Evolutionary conservation across 164 flowering plant species (phyloP).

Genomic region (Liriodendron chinense): DNA sequence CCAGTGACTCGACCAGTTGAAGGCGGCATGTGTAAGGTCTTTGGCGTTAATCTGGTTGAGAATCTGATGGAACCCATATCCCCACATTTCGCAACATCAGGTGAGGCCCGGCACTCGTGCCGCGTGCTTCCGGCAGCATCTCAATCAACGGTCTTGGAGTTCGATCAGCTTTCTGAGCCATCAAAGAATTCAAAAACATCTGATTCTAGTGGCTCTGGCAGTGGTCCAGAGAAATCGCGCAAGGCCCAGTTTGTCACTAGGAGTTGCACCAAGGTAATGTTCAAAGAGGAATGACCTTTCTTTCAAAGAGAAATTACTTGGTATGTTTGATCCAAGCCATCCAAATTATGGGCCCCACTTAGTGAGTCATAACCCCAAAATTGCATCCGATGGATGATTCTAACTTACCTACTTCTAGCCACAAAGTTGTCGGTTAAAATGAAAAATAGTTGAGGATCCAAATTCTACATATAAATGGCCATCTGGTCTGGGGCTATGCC

Average conservation of each 20-base stretch:
- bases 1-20: conserved; percentile 16
- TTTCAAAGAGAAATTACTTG: not conserved
- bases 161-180: conserved; percentile 24
- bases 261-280: conserved; percentile 45
- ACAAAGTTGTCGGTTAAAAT: too few relatives aligned
- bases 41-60: conserved; percentile 42
- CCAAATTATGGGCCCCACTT: not conserved
- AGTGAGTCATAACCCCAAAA: too few relatives aligned
- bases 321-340: not conserved
- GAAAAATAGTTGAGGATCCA: too few relatives aligned
- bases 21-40: conserved; percentile 29
- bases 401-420: too few relatives aligned
- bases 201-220: conserved; percentile 16
- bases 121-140: conserved; percentile 17
- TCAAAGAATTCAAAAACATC: conserved; percentile 17
- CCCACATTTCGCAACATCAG: conserved; percentile 22
- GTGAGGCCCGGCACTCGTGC: conserved; percentile 8
- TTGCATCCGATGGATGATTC: too few relatives aligned
- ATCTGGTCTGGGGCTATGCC: too few relatives aligned
- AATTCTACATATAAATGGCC: too few relatives aligned
- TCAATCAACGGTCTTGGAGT: conserved; percentile 21
- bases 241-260: conserved; percentile 16
- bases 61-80: conserved; percentile 35
- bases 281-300: not conserved
- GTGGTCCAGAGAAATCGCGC: conserved; percentile 13